Base-by-base conservation (phyloP, 1,139 yeast genomes). In the Protomyces lactucae-debilis region DNA sequence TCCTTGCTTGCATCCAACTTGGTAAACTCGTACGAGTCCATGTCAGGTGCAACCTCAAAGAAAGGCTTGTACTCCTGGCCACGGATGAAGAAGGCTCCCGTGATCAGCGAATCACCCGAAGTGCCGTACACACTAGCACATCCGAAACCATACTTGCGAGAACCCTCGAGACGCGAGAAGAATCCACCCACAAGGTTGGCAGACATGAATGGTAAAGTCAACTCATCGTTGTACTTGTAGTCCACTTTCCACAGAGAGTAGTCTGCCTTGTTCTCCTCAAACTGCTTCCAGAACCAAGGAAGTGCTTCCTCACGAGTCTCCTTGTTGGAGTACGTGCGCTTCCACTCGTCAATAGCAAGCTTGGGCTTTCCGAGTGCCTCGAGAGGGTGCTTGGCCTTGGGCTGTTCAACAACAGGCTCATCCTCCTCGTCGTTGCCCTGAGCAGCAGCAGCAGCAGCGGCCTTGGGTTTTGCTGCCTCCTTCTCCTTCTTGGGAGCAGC, bases 211-310 rank as follows among this genome's bases (percentile, higher is more conserved):
- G 97, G 88, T 79, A 88, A 81, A 72, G 97, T 92, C 79, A 93
- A 85, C 83, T 93, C 99, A 73, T 93, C 98, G 79, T 93, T 92
- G 85, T 93, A 93, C 85, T 61, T 90, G 91, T 88, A 93, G 77
- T 86, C 96, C 74, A 92, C 96, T 83, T 83, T 89, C 91, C 91
- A 93, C 74, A 93, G 79, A 68, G 98, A 92, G 90, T 92, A 93
- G 80, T 93, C 98, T 72, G 86, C 83, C 71, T 95, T 85, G 45
- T 51, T 39, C 46, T 52, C n/a, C 81, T 92, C 86, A 83, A 83
- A 92, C 82, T 88, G 85, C 78, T 88, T 87, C 97, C 97, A 93
- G 92, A 93, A 93, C 93, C 95, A 93, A 76, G 98, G 98, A 72
- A 93, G 83, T 71, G 98, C 97, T 72, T 78, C 84, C 77, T 85